Conservation (phyloP, 2,329 filamentous ascomycete genomes). For the Sporothrix protearum region DNA sequence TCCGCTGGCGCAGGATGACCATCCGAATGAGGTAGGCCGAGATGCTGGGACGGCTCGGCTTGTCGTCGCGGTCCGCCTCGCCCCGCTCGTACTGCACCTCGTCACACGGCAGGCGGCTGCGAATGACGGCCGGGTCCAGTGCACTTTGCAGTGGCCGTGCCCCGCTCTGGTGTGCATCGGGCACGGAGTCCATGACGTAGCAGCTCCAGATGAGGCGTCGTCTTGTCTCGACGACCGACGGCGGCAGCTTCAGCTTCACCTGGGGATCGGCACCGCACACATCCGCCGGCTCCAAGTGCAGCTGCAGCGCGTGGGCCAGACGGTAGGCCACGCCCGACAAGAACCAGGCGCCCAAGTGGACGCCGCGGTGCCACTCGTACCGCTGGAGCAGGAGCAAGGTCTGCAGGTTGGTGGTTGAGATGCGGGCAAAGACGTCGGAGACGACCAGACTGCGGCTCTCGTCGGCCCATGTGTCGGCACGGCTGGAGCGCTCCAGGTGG, state of each 20-base stretch:
- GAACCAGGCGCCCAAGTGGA: slow-evolving; percentile 10
- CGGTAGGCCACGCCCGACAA: slow-evolving; percentile 3
- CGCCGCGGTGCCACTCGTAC: slow-evolving; percentile 18
- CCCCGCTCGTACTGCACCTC: slow-evolving; percentile 4
- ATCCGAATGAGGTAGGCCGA: neutral
- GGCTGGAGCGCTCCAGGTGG: neutral
- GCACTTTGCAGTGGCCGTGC: neutral
- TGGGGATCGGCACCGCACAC: neutral
- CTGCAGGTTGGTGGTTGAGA: slow-evolving; percentile 14
- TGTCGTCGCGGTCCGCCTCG: neutral
- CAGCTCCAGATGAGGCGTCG: slow-evolving; percentile 16
- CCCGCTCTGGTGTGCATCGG: slow-evolving; percentile 15
- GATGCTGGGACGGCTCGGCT: neutral
- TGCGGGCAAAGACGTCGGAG: slow-evolving; percentile 13
- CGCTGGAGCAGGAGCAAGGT: slow-evolving; percentile 10
- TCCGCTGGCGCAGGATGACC: slow-evolving; percentile 11
- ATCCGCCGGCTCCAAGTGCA: slow-evolving; percentile 15
- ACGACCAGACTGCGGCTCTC: slow-evolving; percentile 12
- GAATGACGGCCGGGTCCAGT: slow-evolving; percentile 4
- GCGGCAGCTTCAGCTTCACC: neutral
- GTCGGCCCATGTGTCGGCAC: slow-evolving; percentile 12
- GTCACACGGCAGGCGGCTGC: slow-evolving; percentile 13
- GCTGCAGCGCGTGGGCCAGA: slow-evolving; percentile 13
- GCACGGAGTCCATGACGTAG: slow-evolving; percentile 16
- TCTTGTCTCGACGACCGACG: slow-evolving; percentile 10